Percentiles rank a stretch among this genome's conserved stretches.
These are phyloP conservation scores for Panicum hallii DNA, from an alignment of 202 grass and related monocot genomes.

Conservation along the genomic window DNA sequence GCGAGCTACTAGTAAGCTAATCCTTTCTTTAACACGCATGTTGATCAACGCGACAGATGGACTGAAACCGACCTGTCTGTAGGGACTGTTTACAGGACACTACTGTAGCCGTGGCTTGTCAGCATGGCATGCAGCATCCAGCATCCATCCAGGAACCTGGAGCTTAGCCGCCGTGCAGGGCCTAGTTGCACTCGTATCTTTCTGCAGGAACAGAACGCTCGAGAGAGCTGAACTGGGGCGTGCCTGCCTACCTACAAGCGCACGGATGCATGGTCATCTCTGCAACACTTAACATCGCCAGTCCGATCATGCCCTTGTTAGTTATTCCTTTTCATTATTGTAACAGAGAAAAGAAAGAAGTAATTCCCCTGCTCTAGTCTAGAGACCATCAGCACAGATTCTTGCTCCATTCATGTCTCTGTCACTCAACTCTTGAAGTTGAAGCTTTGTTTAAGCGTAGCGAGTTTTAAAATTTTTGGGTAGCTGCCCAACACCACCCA, in stretches of 20 bases:
- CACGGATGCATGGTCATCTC: not conserved
- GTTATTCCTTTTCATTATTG: not conserved
- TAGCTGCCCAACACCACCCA: not conserved
- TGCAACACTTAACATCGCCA: not conserved
- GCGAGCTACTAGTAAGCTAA: slow-evolving; percentile 15
- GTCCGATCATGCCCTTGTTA: not conserved
- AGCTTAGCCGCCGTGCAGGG: not conserved
- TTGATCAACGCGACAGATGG: not conserved
- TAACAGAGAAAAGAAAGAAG: not conserved
- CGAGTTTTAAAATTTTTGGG: not conserved
- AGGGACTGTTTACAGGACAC: not conserved
- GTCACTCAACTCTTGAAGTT: not conserved
- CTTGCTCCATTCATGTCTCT: not conserved
- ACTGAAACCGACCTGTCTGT: not conserved
- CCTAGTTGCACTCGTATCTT: not conserved
- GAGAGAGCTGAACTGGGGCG: not conserved
- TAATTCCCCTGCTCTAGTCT: not conserved
- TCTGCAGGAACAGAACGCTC: not conserved
- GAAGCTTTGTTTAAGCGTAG: not conserved
- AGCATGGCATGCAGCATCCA: not conserved
- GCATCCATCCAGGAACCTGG: not conserved
- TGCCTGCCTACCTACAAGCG: not conserved
- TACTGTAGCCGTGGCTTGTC: not conserved
- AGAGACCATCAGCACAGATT: not conserved
- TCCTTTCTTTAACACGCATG: not conserved